Percentiles rank a stretch among this genome's conserved stretches.
These are phyloP conservation scores for Phytophthora pistaciae DNA, from an alignment of 352 stramenopile genomes.

Conservation along the genomic window DNA sequence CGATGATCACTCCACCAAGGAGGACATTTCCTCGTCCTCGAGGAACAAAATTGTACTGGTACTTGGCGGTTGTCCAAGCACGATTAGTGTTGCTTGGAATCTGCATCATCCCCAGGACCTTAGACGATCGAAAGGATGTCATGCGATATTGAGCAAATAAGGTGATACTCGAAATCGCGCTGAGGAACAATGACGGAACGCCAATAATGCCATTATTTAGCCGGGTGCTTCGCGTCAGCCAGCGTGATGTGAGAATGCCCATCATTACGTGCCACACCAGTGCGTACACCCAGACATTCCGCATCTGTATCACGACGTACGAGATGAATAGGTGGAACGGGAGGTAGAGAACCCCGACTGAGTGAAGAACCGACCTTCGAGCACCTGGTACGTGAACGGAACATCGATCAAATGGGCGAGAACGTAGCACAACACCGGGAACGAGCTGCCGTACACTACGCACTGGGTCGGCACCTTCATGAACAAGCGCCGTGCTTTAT, in stretches of 20 bases:
- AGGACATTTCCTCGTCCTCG: conserved; percentile 5
- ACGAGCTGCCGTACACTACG: conserved; percentile 46
- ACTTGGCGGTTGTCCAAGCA: conserved; percentile 13
- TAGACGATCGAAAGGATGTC: conserved; percentile 13
- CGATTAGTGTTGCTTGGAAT: conserved; percentile 6
- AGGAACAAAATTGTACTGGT: conserved; percentile 10
- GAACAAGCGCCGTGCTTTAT: conserved; percentile 27
- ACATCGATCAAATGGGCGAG: conserved; percentile 50
- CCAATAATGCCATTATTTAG: conserved; percentile 23
- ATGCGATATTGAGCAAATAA: conserved; percentile 35
- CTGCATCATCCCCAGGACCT: conserved; percentile 6
- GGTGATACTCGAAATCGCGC: conserved; percentile 29
- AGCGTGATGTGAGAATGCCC: conserved; percentile 9
- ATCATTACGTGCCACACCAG: conserved; percentile 31
- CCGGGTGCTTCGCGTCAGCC: conserved; percentile 3
- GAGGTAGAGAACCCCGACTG: conserved; percentile 29
- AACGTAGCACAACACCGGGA: conserved; percentile 50
- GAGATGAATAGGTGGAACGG: conserved; percentile 22
- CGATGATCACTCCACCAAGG: conserved; percentile 29
- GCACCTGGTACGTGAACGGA: conserved; percentile 37
- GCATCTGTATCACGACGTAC: conserved; percentile 45
- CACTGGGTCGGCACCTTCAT: conserved; percentile 45
- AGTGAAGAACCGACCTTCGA: conserved; percentile 32
- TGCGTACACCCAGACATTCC: conserved; percentile 41
- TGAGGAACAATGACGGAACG: conserved; percentile 24